Percentiles rank a stretch among this genome's conserved stretches.
Conservation (phyloP, 306 rosid species). For the Prunus salicina region DNA sequence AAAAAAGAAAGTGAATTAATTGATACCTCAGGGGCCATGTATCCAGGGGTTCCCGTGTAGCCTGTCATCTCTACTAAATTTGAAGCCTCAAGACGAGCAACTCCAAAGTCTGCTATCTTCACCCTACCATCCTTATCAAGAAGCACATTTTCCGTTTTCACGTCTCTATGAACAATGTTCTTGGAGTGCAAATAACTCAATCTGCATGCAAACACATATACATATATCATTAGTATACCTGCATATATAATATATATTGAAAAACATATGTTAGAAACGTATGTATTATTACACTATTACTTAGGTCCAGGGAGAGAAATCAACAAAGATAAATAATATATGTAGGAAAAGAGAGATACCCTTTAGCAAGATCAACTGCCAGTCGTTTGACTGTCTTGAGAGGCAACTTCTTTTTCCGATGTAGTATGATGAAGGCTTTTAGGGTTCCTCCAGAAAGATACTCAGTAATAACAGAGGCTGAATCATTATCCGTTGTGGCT, state of each 20-base stretch:
- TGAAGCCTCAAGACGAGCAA: slow-evolving; percentile 3
- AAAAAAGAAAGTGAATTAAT: too few relatives aligned
- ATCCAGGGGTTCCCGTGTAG: slow-evolving; percentile 7
- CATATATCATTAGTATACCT: not conserved
- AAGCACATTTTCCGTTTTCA: slow-evolving; percentile 9
- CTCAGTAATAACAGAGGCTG: not conserved
- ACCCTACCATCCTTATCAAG: not conserved
- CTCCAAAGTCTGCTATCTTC: slow-evolving; percentile 8
- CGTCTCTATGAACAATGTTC: slow-evolving; percentile 11
- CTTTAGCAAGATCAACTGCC: slow-evolving; percentile 4
- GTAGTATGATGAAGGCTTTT: not conserved
- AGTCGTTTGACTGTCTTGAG: not conserved
- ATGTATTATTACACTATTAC: too few relatives aligned
- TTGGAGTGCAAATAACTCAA: slow-evolving; percentile 6
- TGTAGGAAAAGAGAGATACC: not conserved
- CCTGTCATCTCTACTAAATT: slow-evolving; percentile 17
- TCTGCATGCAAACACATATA: not conserved
- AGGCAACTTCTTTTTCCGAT: not conserved
- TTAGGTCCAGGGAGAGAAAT: too few relatives aligned
- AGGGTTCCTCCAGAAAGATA: slow-evolving; percentile 6
- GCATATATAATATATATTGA: too few relatives aligned
- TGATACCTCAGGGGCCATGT: slow-evolving; percentile 14
- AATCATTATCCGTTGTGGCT: not conserved
- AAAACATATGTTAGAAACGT: too few relatives aligned
- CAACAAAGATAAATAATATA: not conserved